Evolutionary conservation across 768 basidiomycete genomes (phyloP).

Genomic region (Rhodocollybia butyracea): DNA sequence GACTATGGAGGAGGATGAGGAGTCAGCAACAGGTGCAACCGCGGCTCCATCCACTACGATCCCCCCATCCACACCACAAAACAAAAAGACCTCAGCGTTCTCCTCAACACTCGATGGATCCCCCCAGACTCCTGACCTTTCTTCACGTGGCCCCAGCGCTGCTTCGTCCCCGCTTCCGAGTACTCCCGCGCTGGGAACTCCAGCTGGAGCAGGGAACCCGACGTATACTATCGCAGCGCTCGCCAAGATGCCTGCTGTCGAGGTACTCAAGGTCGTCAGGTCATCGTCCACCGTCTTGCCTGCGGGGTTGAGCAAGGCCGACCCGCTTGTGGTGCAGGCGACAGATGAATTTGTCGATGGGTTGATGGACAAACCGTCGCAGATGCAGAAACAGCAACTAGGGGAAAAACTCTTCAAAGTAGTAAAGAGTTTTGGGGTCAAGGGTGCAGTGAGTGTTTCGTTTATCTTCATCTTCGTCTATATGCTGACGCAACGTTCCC

Average conservation of each 20-base stretch:
- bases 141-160: slow-evolving; percentile 70
- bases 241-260: slow-evolving; percentile 68
- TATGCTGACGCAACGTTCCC: slow-evolving; percentile 2
- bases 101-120: slow-evolving; percentile 38
- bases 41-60: slow-evolving; percentile 25
- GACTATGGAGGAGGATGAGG: slow-evolving; percentile 59
- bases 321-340: slow-evolving; percentile 62
- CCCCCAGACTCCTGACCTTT: slow-evolving; percentile 75
- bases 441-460: slow-evolving; percentile 58
- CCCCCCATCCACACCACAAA: slow-evolving; percentile 56
- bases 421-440: slow-evolving; percentile 81
- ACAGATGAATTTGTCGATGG: slow-evolving; percentile 74
- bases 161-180: slow-evolving; percentile 67
- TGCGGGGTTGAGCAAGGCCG: slow-evolving; percentile 65
- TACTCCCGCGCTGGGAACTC: slow-evolving; percentile 59
- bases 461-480: neutral
- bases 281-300: slow-evolving; percentile 41
- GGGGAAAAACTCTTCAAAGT: slow-evolving; percentile 73
- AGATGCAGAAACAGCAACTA: slow-evolving; percentile 73
- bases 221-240: slow-evolving; percentile 68
- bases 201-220: slow-evolving; percentile 53
- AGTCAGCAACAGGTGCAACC: slow-evolving; percentile 17
- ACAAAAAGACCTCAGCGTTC: slow-evolving; percentile 43
- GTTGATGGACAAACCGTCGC: slow-evolving; percentile 49
- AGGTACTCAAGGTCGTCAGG: slow-evolving; percentile 67